Percentiles rank a stretch among this genome's conserved stretches.
Evolutionary conservation across 768 basidiomycete species (phyloP).

Genomic region (Hirschioporus abietinus): DNA sequence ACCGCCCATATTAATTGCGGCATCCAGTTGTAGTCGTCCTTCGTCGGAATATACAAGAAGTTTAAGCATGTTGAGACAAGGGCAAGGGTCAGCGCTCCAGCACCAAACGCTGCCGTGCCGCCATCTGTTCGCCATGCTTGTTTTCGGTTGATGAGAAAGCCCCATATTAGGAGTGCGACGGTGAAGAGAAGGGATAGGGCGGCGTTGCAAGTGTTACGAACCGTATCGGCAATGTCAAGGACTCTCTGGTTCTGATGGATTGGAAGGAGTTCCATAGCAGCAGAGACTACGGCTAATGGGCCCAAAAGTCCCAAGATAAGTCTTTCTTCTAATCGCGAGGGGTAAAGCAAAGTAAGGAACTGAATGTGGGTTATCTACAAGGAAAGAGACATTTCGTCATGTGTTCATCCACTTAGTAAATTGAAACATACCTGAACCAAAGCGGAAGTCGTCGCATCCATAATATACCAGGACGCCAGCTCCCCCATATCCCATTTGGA

Average conservation of each 20-base stretch:
- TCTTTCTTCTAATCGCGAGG: constrained; percentile 80
- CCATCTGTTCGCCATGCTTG: constrained; percentile 97
- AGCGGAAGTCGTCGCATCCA: constrained; percentile 81
- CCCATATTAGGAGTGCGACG: constrained; percentile 86
- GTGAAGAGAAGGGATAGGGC: constrained; percentile 96
- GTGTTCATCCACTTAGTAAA: neutral
- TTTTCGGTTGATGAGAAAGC: constrained; percentile 79
- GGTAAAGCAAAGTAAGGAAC: constrained; percentile 92
- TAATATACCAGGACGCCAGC: constrained; percentile 74
- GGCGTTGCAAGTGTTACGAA: constrained; percentile 93
- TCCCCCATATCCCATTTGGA: constrained; percentile 56
- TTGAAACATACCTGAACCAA: constrained; percentile 68
- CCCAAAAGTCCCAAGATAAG: constrained; percentile 86
- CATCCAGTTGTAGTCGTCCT: constrained; percentile 89
- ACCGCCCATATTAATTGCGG: constrained; percentile 86
- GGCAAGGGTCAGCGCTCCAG: constrained; percentile 78
- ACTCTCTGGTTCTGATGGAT: constrained; percentile 41
- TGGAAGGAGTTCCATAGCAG: constrained; percentile 78
- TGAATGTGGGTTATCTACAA: constrained; percentile 92
- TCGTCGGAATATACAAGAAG: constrained; percentile 77
- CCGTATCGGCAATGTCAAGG: constrained; percentile 57
- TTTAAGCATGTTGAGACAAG: constrained; percentile 79
- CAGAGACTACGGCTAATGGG: constrained; percentile 81
- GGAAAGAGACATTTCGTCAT: neutral
- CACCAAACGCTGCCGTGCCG: constrained; percentile 91